These are phyloP conservation scores for Fonsecaea pedrosoi DNA, from an alignment of 2,329 filamentous ascomycete genomes.

Conservation along the genomic window DNA sequence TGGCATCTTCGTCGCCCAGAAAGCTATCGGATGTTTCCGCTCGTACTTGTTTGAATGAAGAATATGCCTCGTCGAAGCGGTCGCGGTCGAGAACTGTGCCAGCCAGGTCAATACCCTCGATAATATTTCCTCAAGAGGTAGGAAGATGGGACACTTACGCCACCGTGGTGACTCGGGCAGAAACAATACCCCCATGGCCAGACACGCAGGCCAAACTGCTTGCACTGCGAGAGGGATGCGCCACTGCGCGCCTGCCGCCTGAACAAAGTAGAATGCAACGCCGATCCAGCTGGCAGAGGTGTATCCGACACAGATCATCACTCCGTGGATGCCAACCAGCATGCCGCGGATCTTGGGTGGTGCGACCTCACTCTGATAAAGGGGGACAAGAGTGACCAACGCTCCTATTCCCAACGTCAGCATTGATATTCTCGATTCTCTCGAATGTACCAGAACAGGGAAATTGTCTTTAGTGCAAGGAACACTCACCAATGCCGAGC, in stretches of 20 bases:
- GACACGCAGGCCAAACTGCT: constrained; percentile 24
- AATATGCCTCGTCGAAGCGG: constrained; percentile 13
- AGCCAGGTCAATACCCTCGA: neutral
- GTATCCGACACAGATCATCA: constrained; percentile 24
- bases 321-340: constrained; percentile 25
- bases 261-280: constrained; percentile 25
- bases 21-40: constrained; percentile 10
- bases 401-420: neutral
- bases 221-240: constrained; percentile 30
- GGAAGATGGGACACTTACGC: constrained; percentile 9
- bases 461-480: too few relatives aligned
- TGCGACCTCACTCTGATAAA: constrained; percentile 27
- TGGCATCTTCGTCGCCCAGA: constrained; percentile 12
- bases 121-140: too few relatives aligned
- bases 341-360: constrained; percentile 29
- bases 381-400: constrained; percentile 23
- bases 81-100: constrained; percentile 15
- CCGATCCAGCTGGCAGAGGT: constrained; percentile 27
- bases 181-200: constrained; percentile 50
- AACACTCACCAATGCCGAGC: constrained; percentile 19
- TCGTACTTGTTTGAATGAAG: constrained; percentile 10
- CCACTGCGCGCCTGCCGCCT: constrained; percentile 22
- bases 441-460: too few relatives aligned
- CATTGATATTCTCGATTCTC: neutral
- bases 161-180: constrained; percentile 42